Base-by-base conservation (phyloP, 805 yeast genomes). In the Monosporozyma yasuniensis region DNA sequence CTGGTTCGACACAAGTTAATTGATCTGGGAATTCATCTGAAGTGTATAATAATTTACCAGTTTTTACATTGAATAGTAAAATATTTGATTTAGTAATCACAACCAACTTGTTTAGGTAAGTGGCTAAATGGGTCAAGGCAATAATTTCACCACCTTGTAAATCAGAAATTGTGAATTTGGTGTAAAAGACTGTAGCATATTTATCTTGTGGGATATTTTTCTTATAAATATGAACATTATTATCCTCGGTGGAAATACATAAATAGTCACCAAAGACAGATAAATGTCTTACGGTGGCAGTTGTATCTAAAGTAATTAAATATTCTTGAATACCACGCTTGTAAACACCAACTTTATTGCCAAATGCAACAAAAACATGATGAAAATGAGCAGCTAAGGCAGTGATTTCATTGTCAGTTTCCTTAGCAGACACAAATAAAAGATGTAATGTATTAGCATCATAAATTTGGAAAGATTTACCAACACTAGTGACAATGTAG, bases 401-500 rank as follows among this genome's bases (percentile, higher is more conserved):
- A 23, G 83, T 79, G 55, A 91, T 89, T 50, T 79, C 77, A 7
- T 79, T 63, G 0, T 83, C 76, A 0, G 96, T 84, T 64, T 86
- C 91, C 19, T 76, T 78, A 55, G 81, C 86, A 0, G 96, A 87
- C 11, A 91, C 95, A 67, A 93, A 91, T 21, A 91, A 70, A 54
- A 91, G 71, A 57, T 87, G 93, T 54, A 91, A 71, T 6, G 86
- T 87, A 30, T 91, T 80, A 59, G 86, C 96, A 70, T 93, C 99
- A 61, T 86, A 93, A 27, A 93, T 87, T 66, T 91, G 98, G 71
- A 93, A 87, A 0, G 91, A 76, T 48, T 81, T 75, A 2, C 97
- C 98, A 21, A 93, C 96, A 43, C 87, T 81, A 0, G 98, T 91
- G 16, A 84, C 95, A 38, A 88, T 79, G 60, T 90, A 85, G 60